Percentiles rank a stretch among this genome's conserved stretches.
Evolutionary conservation across 2,329 filamentous ascomycete species (phyloP).

Genomic region (Cladosporium halotolerans): DNA sequence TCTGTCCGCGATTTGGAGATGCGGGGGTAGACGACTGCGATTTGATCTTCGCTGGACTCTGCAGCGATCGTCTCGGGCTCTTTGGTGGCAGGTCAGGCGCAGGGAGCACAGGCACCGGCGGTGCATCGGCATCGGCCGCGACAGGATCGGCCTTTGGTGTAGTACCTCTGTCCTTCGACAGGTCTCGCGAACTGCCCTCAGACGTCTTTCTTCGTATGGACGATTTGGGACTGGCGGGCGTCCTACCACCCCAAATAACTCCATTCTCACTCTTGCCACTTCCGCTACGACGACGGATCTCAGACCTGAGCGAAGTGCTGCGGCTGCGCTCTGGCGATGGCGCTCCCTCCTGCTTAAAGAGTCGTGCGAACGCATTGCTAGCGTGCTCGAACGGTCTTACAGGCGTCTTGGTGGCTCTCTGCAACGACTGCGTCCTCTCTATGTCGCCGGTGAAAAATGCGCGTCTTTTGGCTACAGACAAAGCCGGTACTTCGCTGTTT

Average conservation of each 20-base stretch:
- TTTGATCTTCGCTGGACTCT: background rate
- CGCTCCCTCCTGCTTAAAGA: conserved; percentile 30
- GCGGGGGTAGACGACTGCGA: background rate
- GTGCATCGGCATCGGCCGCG: conserved; percentile 1
- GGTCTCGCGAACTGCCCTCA: background rate
- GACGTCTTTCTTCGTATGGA: background rate
- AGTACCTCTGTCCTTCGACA: background rate
- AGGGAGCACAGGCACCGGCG: background rate
- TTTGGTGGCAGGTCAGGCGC: conserved; percentile 1
- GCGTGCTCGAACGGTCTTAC: conserved; percentile 34
- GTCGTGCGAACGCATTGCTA: conserved; percentile 32
- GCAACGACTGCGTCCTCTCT: conserved; percentile 25
- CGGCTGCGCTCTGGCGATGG: conserved; percentile 1
- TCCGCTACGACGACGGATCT: conserved; percentile 4
- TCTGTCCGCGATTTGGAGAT: too few relatives aligned
- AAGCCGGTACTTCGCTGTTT: background rate
- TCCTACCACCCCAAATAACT: conserved; percentile 13
- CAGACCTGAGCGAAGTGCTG: conserved; percentile 5
- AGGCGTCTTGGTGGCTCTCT: conserved; percentile 27
- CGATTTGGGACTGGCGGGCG: background rate
- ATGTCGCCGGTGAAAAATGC: conserved; percentile 26
- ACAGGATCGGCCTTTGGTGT: background rate
- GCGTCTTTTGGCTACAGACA: conserved; percentile 22
- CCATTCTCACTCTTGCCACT: conserved; percentile 6
- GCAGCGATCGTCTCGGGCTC: conserved; percentile 3